Base-by-base conservation (phyloP, 306 rosid species). In the Quercus parvula region DNA sequence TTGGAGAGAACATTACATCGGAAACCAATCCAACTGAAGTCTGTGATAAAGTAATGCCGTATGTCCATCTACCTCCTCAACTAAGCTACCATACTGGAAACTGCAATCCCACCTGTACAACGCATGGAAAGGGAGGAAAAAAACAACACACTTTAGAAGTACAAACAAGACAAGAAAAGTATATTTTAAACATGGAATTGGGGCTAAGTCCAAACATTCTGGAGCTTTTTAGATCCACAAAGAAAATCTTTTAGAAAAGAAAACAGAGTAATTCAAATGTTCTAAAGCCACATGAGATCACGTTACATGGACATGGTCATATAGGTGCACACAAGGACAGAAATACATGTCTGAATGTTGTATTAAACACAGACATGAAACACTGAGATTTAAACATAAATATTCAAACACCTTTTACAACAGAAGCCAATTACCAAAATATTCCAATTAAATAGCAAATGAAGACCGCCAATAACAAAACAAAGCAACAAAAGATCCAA, bases 61-160 rank as follows among this genome's bases (percentile, higher is more conserved):
- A 80, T 95, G 99, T 78, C 99, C 99, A 82, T 95, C 99, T 82
- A 95, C 99, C 85, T 95, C 99, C 91, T 95, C 99, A 69, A 95
- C 99, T 85, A 95, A 87, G 78, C 98, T 95, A 81, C 99, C 99
- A 70, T 87, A 64, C 73, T 79, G 94, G 86, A 95, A 95, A 84
- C 92, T 91, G 88, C 99, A 89, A 84, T 95, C 99, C 99, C 99
- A 95, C 96, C 99, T 95, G 90, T 70, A 61, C 30, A 84, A 76
- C 73, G 31, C 79, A 77, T 59, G 76, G 77, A 74, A 12, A 49
- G 17, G 79, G 75, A 76, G 7, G 81, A 77, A 66, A 8, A 67
- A 33, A n/a, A 46, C 51, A 55, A 41, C 24, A 33, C 46, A 72
- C 54, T 58, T 46, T 14, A 56, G 66, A 27, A 67, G 61, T 14